Evolutionary conservation across 140 eudicot species (phyloP), one percentile per base, ranked within the genome.

Genomic region (Cichorium intybus): DNA sequence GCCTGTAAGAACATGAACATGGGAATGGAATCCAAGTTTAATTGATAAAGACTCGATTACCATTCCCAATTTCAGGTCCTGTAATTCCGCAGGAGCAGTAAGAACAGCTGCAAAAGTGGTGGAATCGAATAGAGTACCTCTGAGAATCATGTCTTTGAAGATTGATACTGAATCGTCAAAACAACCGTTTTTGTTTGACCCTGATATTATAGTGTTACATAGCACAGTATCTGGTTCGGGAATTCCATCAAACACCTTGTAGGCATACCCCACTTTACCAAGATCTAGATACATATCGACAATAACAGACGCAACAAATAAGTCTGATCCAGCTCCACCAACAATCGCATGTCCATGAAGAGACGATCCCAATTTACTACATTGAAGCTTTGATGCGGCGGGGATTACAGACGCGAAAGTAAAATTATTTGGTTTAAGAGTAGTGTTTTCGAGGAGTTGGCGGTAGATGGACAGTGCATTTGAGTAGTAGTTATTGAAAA

Each of bases 191-290:
- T 74, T 82, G 75, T 78, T 87, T 58, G 77, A 74, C 59, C 99
- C 97, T 12, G 95, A 94, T 37, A 94, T 73, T 81, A 93, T 54
- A 14, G 97, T 80, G 53, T 93, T 93, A 90, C 97, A 93, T 72
- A 86, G 66, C 50, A 89, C 90, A 4, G 90, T 76, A 78, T 93
- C 97, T 27, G 83, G 84, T 37, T 80, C 81, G 56, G 85, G 27
- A 70, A 93, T 82, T 76, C 24, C 28, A 72, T 82, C 95, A 49
- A 94, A 94, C 95, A 89, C 94, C 75, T 89, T 86, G 52, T 64
- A 58, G 0, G 97, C 97, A 69, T 75, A 59, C 59, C 76, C 80
- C 10, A 82, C 65, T 8, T 31, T 69, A 1, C 82, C 79, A 74
- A 68, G 77, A 11, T 69, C 80, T 49, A 80, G 41, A 28, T 94